Evolutionary conservation across 805 yeast genomes (phyloP), one percentile per base, ranked within the genome.

Genomic region (Dipodascus albidus): DNA sequence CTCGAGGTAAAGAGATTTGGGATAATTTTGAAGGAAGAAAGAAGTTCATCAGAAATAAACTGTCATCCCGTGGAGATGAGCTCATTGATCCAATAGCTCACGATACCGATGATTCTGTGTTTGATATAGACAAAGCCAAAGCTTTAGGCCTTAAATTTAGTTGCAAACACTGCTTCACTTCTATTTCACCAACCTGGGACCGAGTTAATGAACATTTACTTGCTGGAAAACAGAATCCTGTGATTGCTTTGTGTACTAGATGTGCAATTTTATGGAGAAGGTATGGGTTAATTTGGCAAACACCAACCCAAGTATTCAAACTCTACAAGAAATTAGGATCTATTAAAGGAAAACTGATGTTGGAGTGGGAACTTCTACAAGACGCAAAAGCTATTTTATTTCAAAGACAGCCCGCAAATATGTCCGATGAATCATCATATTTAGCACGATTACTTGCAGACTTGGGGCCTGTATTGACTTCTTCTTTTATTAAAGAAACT

Each of bases 181-280:
- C 64, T 4, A 63, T 61, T 6, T 79, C 88, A 0, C 59, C 65
- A 1, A 79, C 74, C 52, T 86, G 95, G 95, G 79, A 74, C 59
- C 71, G 83, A 53, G 74, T 80, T 1, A 81, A 89, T 0, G 90
- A 88, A 0, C 74, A 72, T 23, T 67, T 70, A 1, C 64, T 65
- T 3, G 68, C 71, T 14, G 64, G 67, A 2, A 66, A 57, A 1
- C 56, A 62, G 11, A 63, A 67, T 2, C 58, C 68, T 1, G 68
- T 78, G 2, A 66, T 72, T 15, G 96, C 87, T 0, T 68, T 89
- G 9, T 89, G 97, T 65, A 68, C 75, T 27, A 73, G 96, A 53
- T 89, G 97, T 70, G 95, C 96, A 0, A 75, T 83, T 55, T 63
- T 90, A 27, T 89, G 96, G 96, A 75, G 95, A 64, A 70, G 91